Evolutionary conservation across 129 eudicot species (phyloP).

Genomic region (Centaurea solstitialis): DNA sequence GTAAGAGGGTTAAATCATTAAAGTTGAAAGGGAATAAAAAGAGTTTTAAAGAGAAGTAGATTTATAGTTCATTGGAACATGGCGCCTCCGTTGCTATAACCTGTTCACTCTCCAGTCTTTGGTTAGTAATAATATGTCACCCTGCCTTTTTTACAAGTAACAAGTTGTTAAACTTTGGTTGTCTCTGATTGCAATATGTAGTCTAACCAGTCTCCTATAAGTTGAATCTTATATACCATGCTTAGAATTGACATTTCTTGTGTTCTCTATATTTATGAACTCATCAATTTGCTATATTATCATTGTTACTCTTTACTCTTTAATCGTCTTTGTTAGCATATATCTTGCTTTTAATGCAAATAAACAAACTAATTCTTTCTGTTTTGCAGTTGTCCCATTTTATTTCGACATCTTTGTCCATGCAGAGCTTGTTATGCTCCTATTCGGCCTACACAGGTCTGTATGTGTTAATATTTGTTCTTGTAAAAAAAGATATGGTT

Average conservation of each 20-base stretch:
- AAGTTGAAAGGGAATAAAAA: background rate
- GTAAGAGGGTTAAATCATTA: background rate
- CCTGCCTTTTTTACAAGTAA: background rate
- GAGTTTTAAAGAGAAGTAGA: background rate
- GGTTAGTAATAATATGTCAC: background rate
- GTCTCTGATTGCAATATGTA: conserved; percentile 7
- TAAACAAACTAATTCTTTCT: background rate
- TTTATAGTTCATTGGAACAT: background rate
- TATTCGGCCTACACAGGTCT: conserved; percentile 49
- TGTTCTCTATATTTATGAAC: background rate
- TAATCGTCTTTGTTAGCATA: background rate
- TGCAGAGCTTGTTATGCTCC: conserved; percentile 37
- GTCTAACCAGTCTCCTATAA: background rate
- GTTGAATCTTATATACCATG: background rate
- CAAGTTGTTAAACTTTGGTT: conserved; percentile 12
- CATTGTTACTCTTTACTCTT: background rate
- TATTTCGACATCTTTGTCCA: conserved; percentile 38
- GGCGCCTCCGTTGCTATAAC: background rate
- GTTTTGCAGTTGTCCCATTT: conserved; percentile 48
- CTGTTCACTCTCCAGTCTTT: background rate
- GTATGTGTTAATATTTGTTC: conserved; percentile 21
- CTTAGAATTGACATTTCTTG: background rate
- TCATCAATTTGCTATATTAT: background rate
- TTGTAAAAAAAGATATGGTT: background rate
- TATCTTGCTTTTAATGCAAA: background rate